phyloP scores from a whole-genome alignment of 2,329 filamentous ascomycete species.

The Madurella mycetomatis region DNA sequence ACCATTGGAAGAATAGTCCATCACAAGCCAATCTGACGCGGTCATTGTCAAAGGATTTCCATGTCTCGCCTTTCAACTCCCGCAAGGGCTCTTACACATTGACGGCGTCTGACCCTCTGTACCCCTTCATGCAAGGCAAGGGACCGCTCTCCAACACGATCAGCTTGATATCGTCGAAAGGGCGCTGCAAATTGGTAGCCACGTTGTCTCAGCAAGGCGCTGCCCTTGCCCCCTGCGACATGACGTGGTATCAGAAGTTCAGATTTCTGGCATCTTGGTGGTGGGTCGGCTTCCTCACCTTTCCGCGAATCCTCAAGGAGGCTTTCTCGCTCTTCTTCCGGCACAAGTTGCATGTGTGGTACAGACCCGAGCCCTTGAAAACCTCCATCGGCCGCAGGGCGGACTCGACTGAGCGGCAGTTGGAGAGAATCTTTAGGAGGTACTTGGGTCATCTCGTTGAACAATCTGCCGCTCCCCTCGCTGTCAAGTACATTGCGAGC shows the following conservation, averaged over 20 bases:
- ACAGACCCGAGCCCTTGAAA: constrained; percentile 57
- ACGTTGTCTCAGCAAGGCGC: constrained; percentile 51
- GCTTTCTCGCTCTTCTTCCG: constrained; percentile 54
- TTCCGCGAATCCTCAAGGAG: constrained; percentile 61
- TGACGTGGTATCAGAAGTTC: constrained; percentile 41
- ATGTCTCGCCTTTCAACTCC: constrained; percentile 71
- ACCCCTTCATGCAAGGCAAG: constrained; percentile 34
- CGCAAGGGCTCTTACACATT: constrained; percentile 53
- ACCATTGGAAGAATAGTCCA: not conserved
- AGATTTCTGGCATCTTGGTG: constrained; percentile 55
- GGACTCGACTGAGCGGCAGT: constrained; percentile 42
- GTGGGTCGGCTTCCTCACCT: constrained; percentile 64
- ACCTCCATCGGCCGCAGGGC: constrained; percentile 52
- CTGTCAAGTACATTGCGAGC: constrained; percentile 51
- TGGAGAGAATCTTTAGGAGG: constrained; percentile 45
- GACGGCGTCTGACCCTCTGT: constrained; percentile 45
- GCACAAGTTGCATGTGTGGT: constrained; percentile 59
- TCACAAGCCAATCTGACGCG: constrained; percentile 39
- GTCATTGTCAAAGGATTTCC: constrained; percentile 66
- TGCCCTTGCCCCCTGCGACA: constrained; percentile 45
- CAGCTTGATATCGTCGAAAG: constrained; percentile 56
- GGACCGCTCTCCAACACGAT: constrained; percentile 55
- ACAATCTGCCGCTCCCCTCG: constrained; percentile 39
- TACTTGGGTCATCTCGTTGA: constrained; percentile 50
- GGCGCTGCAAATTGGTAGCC: constrained; percentile 57